Evolutionary conservation across 352 stramenopile genomes (phyloP).

Genomic region (Globisporangium canariense): DNA sequence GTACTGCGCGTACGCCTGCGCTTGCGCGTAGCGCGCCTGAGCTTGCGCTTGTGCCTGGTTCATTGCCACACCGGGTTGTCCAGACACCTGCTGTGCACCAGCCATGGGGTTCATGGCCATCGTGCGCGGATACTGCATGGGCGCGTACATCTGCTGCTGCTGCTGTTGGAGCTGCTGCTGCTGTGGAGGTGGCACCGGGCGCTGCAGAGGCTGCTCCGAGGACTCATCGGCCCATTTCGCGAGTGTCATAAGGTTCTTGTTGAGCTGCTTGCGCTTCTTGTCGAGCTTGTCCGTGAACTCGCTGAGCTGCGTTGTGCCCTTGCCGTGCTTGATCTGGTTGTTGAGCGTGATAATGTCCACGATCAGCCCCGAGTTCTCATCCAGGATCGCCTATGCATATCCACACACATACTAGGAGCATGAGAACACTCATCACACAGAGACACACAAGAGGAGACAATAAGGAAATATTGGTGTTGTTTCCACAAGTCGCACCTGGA

Average conservation of each 20-base stretch:
- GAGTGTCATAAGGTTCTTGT: conserved; percentile 89
- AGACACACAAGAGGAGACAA: too few species aligned
- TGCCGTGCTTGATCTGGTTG: conserved; percentile 84
- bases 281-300: conserved; percentile 85
- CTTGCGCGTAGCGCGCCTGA: conserved; percentile 32
- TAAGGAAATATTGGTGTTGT: neutral
- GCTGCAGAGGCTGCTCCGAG: conserved; percentile 56
- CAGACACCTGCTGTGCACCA: conserved; percentile 18
- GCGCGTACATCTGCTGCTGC: conserved; percentile 17
- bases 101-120: conserved; percentile 30
- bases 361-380: conserved; percentile 85
- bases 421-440: neutral
- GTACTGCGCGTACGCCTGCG: conserved; percentile 53
- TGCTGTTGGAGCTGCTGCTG: conserved; percentile 20
- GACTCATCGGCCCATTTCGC: conserved; percentile 87
- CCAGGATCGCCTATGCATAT: conserved; percentile 67
- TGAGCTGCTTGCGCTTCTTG: conserved; percentile 88
- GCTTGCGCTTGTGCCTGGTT: conserved; percentile 29
- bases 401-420: neutral
- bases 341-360: conserved; percentile 88
- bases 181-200: conserved; percentile 20
- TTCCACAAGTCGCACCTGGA: conserved; percentile 48
- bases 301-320: conserved; percentile 65
- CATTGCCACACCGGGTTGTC: conserved; percentile 18
- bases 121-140: conserved; percentile 21